phyloP scores from a whole-genome alignment of 2,329 filamentous ascomycete genomes.

The Colletotrichum camelliae region DNA sequence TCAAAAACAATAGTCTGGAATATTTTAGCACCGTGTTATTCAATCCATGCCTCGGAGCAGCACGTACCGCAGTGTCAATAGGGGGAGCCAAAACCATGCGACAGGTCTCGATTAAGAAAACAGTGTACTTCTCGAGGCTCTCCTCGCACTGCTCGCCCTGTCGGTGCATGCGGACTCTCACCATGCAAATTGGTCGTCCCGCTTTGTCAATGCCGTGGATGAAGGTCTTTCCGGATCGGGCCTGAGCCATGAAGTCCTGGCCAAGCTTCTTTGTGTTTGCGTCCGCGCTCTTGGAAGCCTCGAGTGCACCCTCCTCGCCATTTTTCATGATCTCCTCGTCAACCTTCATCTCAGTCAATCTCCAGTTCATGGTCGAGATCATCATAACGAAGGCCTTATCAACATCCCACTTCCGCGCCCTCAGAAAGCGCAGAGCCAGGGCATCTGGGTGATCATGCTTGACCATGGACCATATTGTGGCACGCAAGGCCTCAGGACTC shows the following conservation, averaged over 20 bases:
- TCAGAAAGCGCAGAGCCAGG: constrained; percentile 79
- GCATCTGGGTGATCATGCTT: constrained; percentile 96
- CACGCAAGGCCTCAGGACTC: constrained; percentile 78
- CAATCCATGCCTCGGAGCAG: background rate
- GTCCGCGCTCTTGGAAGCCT: constrained; percentile 62
- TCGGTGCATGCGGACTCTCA: constrained; percentile 82
- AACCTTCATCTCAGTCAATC: constrained; percentile 80
- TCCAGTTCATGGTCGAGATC: constrained; percentile 93
- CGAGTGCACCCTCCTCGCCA: constrained; percentile 73
- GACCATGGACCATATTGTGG: constrained; percentile 89
- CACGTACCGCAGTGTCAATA: constrained; percentile 87
- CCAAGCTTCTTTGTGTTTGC: constrained; percentile 68
- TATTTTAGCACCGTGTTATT: background rate
- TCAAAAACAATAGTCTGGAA: constrained; percentile 88
- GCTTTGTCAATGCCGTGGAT: constrained; percentile 86
- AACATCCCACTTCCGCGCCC: constrained; percentile 95
- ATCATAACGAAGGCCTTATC: constrained; percentile 94
- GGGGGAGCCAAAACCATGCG: constrained; percentile 80
- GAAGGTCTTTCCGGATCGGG: constrained; percentile 92
- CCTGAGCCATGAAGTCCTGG: constrained; percentile 81
- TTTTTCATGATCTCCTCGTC: constrained; percentile 85
- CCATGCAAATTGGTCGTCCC: constrained; percentile 85
- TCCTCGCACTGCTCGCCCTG: constrained; percentile 83
- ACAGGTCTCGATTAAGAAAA: constrained; percentile 94
- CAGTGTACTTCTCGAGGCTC: constrained; percentile 86